A percentile compares a stretch with the other conserved stretches of the same genome.
phyloP scores from a whole-genome alignment of 306 rosid genomes.

The Quercus ilex region DNA sequence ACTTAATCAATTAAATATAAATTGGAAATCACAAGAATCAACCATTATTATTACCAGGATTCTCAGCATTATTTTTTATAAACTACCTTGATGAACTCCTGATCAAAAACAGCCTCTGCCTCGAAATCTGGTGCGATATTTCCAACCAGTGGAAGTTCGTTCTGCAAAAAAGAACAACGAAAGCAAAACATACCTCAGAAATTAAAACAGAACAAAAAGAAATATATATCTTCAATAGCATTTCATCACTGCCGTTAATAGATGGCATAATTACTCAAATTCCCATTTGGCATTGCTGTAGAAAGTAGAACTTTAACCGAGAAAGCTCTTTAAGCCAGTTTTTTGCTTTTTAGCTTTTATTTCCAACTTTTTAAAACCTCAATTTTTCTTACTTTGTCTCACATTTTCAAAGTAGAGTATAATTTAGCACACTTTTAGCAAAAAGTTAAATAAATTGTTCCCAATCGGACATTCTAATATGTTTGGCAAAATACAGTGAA shows the following conservation, averaged over 20 bases:
- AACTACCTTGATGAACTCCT: conserved; percentile 75
- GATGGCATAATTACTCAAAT: neutral
- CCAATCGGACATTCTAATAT: no score
- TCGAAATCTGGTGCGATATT: conserved; percentile 79
- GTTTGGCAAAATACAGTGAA: no score
- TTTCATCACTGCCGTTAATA: neutral
- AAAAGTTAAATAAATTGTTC: no score
- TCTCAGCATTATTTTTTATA: neutral
- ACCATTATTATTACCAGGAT: neutral
- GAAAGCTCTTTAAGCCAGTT: no score
- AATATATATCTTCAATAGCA: neutral
- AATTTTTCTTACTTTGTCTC: no score
- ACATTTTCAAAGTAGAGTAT: no score
- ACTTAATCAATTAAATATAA: neutral
- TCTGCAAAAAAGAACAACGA: conserved; percentile 20
- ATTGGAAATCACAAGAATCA: neutral
- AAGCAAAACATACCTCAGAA: neutral
- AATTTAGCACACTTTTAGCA: no score
- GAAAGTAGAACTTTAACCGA: no score
- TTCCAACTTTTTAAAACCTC: no score
- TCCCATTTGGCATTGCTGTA: no score
- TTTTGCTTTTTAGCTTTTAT: no score
- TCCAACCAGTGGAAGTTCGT: conserved; percentile 71
- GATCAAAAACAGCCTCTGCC: conserved; percentile 94
- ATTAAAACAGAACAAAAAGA: neutral